phyloP scores from a whole-genome alignment of 2,329 filamentous ascomycete species.

The Trichoderma simmonsii region DNA sequence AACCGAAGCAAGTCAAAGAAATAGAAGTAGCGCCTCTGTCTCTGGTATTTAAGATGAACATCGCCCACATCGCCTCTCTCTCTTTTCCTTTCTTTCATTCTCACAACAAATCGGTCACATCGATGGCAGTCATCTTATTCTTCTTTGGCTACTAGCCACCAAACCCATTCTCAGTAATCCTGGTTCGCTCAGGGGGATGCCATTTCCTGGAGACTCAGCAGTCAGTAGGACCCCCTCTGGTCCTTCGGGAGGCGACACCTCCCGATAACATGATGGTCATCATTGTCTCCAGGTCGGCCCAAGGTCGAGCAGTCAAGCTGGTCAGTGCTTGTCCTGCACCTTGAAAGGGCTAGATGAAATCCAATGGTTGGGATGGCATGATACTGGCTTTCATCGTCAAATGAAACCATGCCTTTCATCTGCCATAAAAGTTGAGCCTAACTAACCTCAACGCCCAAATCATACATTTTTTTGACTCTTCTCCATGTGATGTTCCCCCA shows the following conservation, averaged over 20 bases:
- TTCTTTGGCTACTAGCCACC: slow-evolving; percentile 20
- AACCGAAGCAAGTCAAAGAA: too few relatives aligned
- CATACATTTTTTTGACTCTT: not conserved
- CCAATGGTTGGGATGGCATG: not conserved
- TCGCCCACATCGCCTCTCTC: not conserved
- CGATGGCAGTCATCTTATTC: slow-evolving; percentile 18
- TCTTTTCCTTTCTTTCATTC: not conserved
- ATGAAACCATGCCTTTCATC: not conserved
- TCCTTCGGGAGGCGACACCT: slow-evolving; percentile 2
- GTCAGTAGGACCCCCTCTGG: slow-evolving; percentile 8
- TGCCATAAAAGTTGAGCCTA: not conserved
- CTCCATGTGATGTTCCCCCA: not conserved
- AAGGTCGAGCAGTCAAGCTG: not conserved
- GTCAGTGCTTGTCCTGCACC: not conserved
- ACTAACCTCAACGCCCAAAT: not conserved
- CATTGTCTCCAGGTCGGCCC: slow-evolving; percentile 1
- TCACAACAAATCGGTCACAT: not conserved
- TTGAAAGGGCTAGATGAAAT: not conserved
- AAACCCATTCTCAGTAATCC: slow-evolving; percentile 5
- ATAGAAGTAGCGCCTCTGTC: too few relatives aligned
- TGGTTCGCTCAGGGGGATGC: slow-evolving; percentile 18
- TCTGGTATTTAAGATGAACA: too few relatives aligned
- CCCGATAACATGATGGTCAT: slow-evolving; percentile 1
- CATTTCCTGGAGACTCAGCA: slow-evolving; percentile 20
- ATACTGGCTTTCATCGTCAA: not conserved